Evolutionary conservation across 164 flowering plant species (phyloP), one percentile per base, ranked within the genome.

Genomic region (Vitis cinerea): DNA sequence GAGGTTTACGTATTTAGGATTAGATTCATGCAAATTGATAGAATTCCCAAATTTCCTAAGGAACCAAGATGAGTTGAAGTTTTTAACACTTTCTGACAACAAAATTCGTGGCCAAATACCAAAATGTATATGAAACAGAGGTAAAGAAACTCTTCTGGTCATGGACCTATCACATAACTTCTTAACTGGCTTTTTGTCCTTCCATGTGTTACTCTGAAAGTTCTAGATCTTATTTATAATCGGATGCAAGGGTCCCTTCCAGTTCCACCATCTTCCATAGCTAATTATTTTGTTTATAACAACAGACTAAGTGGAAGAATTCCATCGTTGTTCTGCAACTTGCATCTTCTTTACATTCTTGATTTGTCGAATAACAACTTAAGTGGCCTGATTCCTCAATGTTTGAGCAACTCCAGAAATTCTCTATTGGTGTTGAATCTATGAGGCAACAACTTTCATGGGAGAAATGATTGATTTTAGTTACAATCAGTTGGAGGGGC

Each of bases 221-320:
- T 10, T 17, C 54, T 72, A 13, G 66, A 53, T 6, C 55, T 73
- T 5, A 2, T 17, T 0, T 51, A 44, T 23, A 76, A 76, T 57
- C 4, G 2, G 9, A 1, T 72, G 4, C 27, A 63, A n/a, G 75
- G 70, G 1, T 9, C 71, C 14, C 59, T 64, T 30, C 78, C 76
- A 8, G 14, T 27, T 15, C 68, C 67, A 50, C 58, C 68, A 17
- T 29, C 50, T 0, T 17, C 59, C 31, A 23, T 53, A 2, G 9
- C 8, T 0, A 5, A 7, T n/a, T 50, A 68, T 44, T 17, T 3
- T 0, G 12, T 70, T 1, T 44, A 60, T 7, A 56, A 70, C 31
- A 79, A 76, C 29, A 16, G 23, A 0, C 37, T 79, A 1, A n/a
- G 30, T 1, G 82, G 77, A 60, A 74, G 65, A n/a, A 17, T 81